Evolutionary conservation across 352 stramenopile species (phyloP).

Genomic region (Globisporangium nodosum): DNA sequence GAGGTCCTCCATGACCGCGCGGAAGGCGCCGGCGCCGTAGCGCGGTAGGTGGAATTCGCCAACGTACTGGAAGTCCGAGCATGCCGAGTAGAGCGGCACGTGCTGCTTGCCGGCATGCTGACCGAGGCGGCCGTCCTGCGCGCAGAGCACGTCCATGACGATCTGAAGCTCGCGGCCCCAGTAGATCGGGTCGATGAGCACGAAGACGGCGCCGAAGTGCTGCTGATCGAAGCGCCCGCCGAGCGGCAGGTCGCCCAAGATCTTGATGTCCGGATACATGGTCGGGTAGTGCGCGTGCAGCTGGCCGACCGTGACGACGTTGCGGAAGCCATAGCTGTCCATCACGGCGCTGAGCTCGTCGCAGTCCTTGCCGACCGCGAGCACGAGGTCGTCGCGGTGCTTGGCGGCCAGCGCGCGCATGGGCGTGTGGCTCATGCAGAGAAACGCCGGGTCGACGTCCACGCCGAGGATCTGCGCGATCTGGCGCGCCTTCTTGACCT

Average conservation of each 20-base stretch:
- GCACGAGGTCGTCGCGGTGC: slow-evolving; percentile 66
- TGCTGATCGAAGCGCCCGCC: slow-evolving; percentile 30
- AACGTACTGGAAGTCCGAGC: slow-evolving; percentile 87
- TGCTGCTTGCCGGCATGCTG: slow-evolving; percentile 26
- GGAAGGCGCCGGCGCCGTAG: slow-evolving; percentile 77
- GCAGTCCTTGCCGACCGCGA: slow-evolving; percentile 78
- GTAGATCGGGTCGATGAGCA: slow-evolving; percentile 57
- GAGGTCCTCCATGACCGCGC: slow-evolving; percentile 61
- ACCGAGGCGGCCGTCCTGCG: slow-evolving; percentile 33
- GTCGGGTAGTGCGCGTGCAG: slow-evolving; percentile 70
- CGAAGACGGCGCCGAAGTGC: slow-evolving; percentile 40
- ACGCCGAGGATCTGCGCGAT: slow-evolving; percentile 63
- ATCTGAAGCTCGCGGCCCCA: slow-evolving; percentile 56
- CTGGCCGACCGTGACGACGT: slow-evolving; percentile 74
- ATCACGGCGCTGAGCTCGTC: slow-evolving; percentile 55
- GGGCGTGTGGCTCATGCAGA: slow-evolving; percentile 82
- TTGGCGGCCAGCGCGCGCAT: slow-evolving; percentile 65
- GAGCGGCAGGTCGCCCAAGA: slow-evolving; percentile 19
- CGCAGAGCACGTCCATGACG: slow-evolving; percentile 48
- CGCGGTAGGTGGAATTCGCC: slow-evolving; percentile 79
- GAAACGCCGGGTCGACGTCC: slow-evolving; percentile 34
- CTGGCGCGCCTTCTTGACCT: slow-evolving; percentile 70
- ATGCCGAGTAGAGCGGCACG: slow-evolving; percentile 73
- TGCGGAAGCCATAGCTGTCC: slow-evolving; percentile 77
- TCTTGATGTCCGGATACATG: slow-evolving; percentile 80